Conservation (phyloP, 2,329 filamentous ascomycete genomes). For the Colletotrichum theobromicola region DNA sequence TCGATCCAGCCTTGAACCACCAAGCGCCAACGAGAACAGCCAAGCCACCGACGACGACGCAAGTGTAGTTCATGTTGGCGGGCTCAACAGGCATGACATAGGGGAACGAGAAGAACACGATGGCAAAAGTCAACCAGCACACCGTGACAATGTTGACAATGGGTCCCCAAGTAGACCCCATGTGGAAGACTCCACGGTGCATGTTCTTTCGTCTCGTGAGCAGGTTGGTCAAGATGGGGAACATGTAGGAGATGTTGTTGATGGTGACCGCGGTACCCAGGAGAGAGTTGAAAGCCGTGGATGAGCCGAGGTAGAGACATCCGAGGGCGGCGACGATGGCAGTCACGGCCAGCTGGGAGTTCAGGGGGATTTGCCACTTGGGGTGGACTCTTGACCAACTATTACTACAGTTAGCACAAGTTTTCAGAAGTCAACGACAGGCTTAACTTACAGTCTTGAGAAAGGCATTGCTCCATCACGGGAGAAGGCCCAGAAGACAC, state of each 20-base stretch:
- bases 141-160: constrained; percentile 40
- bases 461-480: constrained; percentile 47
- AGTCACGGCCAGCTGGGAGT: constrained; percentile 39
- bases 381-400: constrained; percentile 41
- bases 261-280: constrained; percentile 43
- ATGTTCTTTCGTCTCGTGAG: constrained; percentile 43
- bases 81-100: constrained; percentile 42
- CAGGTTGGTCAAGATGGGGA: constrained; percentile 50
- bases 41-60: constrained; percentile 46
- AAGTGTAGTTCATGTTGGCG: constrained; percentile 54
- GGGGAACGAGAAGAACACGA: constrained; percentile 50
- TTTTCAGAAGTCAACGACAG: constrained; percentile 23
- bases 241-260: constrained; percentile 49
- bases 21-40: constrained; percentile 41
- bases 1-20: constrained; percentile 47
- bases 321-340: constrained; percentile 42
- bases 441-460: constrained; percentile 28
- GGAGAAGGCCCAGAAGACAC: constrained; percentile 46
- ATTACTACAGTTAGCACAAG: neutral
- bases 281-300: constrained; percentile 49
- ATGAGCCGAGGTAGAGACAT: constrained; percentile 46
- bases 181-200: constrained; percentile 43
- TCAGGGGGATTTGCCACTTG: constrained; percentile 39
- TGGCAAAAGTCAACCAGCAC: constrained; percentile 43
- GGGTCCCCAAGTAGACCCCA: constrained; percentile 35